Percentiles rank a stretch among this genome's conserved stretches.
Conservation (phyloP, 768 basidiomycete genomes). For the Lactifluus volemus region DNA sequence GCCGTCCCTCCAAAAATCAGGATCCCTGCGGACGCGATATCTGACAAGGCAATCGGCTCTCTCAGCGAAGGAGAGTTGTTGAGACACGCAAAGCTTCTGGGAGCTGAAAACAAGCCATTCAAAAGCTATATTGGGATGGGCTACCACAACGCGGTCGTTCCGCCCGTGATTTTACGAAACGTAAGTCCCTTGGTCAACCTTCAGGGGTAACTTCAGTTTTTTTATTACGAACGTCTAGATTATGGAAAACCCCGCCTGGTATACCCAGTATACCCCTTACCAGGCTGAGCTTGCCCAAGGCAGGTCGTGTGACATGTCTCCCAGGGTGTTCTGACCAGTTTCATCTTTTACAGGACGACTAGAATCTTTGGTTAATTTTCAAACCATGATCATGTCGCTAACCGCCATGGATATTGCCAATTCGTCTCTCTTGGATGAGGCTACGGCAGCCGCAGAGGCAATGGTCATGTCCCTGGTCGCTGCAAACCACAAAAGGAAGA, state of each 20-base stretch:
- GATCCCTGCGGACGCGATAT: slow-evolving; percentile 49
- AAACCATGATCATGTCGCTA: slow-evolving; percentile 92
- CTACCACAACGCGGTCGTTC: slow-evolving; percentile 90
- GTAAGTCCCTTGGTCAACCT: slow-evolving; percentile 33
- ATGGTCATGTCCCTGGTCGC: slow-evolving; percentile 91
- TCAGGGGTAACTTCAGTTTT: not conserved
- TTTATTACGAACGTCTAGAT: slow-evolving; percentile 35
- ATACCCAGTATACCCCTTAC: slow-evolving; percentile 93
- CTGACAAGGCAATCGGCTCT: slow-evolving; percentile 58
- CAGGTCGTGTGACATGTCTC: slow-evolving; percentile 25
- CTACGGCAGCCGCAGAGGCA: slow-evolving; percentile 89
- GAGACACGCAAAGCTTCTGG: slow-evolving; percentile 65
- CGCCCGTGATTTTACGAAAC: slow-evolving; percentile 91
- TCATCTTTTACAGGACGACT: slow-evolving; percentile 58
- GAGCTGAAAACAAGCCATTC: slow-evolving; percentile 68
- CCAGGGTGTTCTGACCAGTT: not conserved
- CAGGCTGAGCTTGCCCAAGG: slow-evolving; percentile 99
- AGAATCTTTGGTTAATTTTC: slow-evolving; percentile 93
- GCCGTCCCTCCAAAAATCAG: slow-evolving; percentile 80
- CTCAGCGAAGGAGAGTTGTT: slow-evolving; percentile 84
- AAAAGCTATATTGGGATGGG: slow-evolving; percentile 99
- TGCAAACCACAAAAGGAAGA: slow-evolving; percentile 59
- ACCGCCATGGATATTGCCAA: slow-evolving; percentile 95
- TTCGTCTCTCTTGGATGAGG: slow-evolving; percentile 90
- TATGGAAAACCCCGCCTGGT: slow-evolving; percentile 97